Evolutionary conservation across 305 asterid genomes (phyloP).

Genomic region (Fraxinus sp.): DNA sequence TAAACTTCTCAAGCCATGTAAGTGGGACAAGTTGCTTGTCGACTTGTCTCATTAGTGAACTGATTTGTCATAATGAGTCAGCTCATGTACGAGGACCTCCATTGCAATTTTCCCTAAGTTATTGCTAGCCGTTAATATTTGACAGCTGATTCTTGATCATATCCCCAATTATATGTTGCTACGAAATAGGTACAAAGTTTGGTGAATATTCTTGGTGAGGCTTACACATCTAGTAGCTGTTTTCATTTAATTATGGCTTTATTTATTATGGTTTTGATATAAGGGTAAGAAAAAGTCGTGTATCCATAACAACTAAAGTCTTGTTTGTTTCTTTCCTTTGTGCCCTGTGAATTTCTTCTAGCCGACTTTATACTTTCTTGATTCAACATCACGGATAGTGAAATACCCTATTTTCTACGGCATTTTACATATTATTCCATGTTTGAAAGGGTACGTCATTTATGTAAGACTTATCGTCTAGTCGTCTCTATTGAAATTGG

Average conservation of each 20-base stretch:
- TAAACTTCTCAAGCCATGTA: no score
- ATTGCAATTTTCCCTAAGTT: not conserved
- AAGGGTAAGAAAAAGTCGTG: not conserved
- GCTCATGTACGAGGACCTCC: not conserved
- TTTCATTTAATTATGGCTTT: not conserved
- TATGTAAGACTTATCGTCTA: conserved; percentile 16
- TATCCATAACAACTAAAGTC: not conserved
- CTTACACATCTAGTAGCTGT: not conserved
- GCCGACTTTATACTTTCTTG: conserved; percentile 20
- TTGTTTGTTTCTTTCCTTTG: conserved; percentile 17
- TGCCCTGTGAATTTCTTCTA: conserved; percentile 21
- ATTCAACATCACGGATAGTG: not conserved
- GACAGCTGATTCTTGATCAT: not conserved
- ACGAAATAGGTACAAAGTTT: not conserved
- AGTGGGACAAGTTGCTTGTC: no score
- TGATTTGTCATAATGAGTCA: no score
- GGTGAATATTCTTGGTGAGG: not conserved
- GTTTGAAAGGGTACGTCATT: not conserved
- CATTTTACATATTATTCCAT: not conserved
- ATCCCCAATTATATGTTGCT: not conserved
- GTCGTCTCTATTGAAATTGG: not conserved
- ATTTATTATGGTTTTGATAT: not conserved
- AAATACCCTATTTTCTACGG: not conserved
- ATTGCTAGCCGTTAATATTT: not conserved
- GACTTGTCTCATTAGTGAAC: no score